Conservation (phyloP, 139 green algal species). For the Microglena sp. region DNA sequence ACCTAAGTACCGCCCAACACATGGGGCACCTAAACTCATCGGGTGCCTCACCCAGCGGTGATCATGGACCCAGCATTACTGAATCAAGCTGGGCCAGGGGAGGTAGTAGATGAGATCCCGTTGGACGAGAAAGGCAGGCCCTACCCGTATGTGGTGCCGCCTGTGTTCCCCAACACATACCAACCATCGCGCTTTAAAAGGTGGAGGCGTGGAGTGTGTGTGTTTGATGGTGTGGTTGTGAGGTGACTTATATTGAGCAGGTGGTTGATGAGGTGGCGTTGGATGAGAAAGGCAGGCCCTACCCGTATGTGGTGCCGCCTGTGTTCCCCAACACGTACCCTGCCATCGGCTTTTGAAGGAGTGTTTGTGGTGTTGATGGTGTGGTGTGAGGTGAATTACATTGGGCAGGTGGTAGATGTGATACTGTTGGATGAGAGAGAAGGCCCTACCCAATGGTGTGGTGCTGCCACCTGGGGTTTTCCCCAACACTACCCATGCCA, state of each 20-base stretch:
- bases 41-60: too few relatives aligned
- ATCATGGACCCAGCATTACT: too few relatives aligned
- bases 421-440: slow-evolving; percentile 20
- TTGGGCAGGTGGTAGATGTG: too few relatives aligned
- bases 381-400: too few relatives aligned
- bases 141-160: slow-evolving; percentile 27
- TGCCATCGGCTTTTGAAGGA: slow-evolving; percentile 27
- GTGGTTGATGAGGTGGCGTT: slow-evolving; percentile 9
- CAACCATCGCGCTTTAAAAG: too few relatives aligned
- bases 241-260: too few relatives aligned
- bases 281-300: slow-evolving; percentile 23
- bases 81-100: too few relatives aligned
- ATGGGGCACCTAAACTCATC: too few relatives aligned
- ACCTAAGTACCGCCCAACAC: too few relatives aligned
- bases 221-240: too few relatives aligned
- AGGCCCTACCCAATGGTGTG: slow-evolving; percentile 20
- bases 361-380: too few relatives aligned
- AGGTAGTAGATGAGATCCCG: slow-evolving; percentile 8
- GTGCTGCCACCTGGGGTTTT: slow-evolving; percentile 20
- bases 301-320: slow-evolving; percentile 25
- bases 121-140: slow-evolving; percentile 21
- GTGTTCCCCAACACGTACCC: slow-evolving; percentile 23
- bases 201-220: too few relatives aligned
- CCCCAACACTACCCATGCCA: slow-evolving; percentile 23
- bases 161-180: slow-evolving; percentile 20